Base-by-base conservation (phyloP, 75 land plant species). In the Chamaecyparis obtusa region DNA sequence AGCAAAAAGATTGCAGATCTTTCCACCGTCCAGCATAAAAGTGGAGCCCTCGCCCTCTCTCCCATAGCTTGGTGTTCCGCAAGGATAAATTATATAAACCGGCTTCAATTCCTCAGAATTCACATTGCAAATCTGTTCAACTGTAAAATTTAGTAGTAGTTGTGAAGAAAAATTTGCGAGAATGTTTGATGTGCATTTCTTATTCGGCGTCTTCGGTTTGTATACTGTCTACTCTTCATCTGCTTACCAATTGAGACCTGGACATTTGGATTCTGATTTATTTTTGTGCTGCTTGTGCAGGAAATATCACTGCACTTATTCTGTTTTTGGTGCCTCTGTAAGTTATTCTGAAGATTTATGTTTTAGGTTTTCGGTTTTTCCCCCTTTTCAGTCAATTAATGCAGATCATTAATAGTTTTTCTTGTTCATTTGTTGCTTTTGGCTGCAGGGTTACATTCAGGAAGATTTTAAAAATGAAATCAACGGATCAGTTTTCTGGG, bases 401-500 rank as follows among this genome's bases (percentile, higher is more conserved):
- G 30, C 15, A 48, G 44, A 24, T 2, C 16, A 27, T 30, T n/a
- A n/a, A 9, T 83, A 2, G 9, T 30, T 24, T n/a, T 35, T 44
- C 19, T 37, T 82, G 48, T 27, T 82, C 5, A 24, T 83, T n/a
- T 83, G 19, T 48, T 81, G 39, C 44, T 81, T 81, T 78, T 24
- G 15, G n/a, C 85, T 64, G 35, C 72, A 95, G 96, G 48, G 76
- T 92, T 27, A 95, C 96, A 16, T 51, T 51, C 55, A 13, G 16
- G 55, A 51, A 51, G 55, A 51, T 51, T 51, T 51, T 51, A 0
- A 89, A 84, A 84, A 89, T 74, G 39, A 91, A 84, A 75, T 95
- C 96, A 0, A 90, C 94, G 2, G 93, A 94, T 89, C 85, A 94
- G 30, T 95, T 95, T 74, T 94, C 94, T 15, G 93, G 94, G 17